Base-by-base conservation (phyloP, 2,329 filamentous ascomycete genomes). In the Alternaria rosae region DNA sequence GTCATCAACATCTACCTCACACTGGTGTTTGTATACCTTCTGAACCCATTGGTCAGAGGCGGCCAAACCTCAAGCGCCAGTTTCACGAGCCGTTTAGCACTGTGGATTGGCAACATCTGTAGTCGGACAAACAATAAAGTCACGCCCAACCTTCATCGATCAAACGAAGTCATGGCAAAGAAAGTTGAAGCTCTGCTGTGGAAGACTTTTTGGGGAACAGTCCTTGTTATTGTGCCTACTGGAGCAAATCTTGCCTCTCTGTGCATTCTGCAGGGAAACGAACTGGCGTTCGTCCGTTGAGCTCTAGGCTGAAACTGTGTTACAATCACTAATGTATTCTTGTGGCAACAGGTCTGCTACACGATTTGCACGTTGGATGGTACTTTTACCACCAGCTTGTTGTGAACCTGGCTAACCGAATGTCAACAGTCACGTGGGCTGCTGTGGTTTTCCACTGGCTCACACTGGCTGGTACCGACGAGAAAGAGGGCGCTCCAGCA, bases 1-100 rank as follows among this genome's bases (percentile, higher is more conserved):
- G 10, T 72, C 26, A 75, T 82, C 67, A 82, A 81, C 47, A 54
- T 76, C 8, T 67, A 72, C n/a, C 70, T 83, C n/a, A 82, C 81
- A 1, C 68, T 64, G 3, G 69, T 78, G 6, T 82, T 82, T 52
- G 60, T 81, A 44, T 73, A 75, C 28, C 74, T 81, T 5, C 63
- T 82, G 1, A 67, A 70, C 15, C 79, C 76, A 0, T 52, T 77
- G 21, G 54, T 78, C n/a, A 64, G 64, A 3, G 72, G 70, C 10
- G 65, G 30, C 6, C 43, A 61, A 4, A 23, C 56, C 0, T 56
- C 62, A 13, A 25, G 60, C 15, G 48, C 32, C 3, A 57, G 68
- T 15, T 59, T 66, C 7, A 54, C 61, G 11, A 72, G 56, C n/a
- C 61, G 61, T 15, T 56, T 74, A 23, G 59, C 61, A 5, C 57